Base-by-base conservation (phyloP, 768 basidiomycete species). In the Lactarius evosmus region DNA sequence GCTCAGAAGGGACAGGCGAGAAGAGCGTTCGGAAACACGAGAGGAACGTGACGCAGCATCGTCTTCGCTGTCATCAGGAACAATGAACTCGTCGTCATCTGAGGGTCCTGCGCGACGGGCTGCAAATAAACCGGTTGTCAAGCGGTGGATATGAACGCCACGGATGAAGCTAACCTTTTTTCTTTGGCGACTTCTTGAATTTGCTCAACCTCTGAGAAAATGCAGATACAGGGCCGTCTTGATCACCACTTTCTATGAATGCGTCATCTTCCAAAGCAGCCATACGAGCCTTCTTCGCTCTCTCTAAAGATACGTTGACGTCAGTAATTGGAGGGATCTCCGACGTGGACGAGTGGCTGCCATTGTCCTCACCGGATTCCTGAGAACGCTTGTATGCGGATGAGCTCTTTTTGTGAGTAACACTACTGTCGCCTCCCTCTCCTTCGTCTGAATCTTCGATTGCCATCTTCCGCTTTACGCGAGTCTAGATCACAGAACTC, bases 401-500 rank as follows among this genome's bases (percentile, higher is more conserved):
- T 66, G 51, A 70, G 32, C 49, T n/a, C 6, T 51, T 62, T 54
- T 67, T 67, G 32, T 61, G 58, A 14, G 54, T 12, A 12, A 27
- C 36, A 30, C 22, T 27, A 59, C 54, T 55, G 11, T 62, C 62
- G 12, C 51, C 50, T 14, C 57, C 66, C 5, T 64, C 62, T 6
- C 88, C 87, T n/a, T 88, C 86, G 61, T 92, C 90, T 1, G 89
- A 91, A 67, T 90, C 89, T 11, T 82, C 82, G 27, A 86, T 69
- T 27, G 88, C 72, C 22, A 85, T 79, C 74, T 91, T 92, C 41
- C 90, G 86, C 74, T 91, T 91, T 51, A 52, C n/a, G 14, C 64
- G 62, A 38, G 29, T 60, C 61, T 68, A n/a, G 3, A 36, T 29
- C 29, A 51, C 36, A 50, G 19, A 56, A 34, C 34, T 22, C 7